A percentile compares a stretch with the other conserved stretches of the same genome.
Evolutionary conservation across 345 rosid species (phyloP).

Genomic region (Isatis tinctoria): DNA sequence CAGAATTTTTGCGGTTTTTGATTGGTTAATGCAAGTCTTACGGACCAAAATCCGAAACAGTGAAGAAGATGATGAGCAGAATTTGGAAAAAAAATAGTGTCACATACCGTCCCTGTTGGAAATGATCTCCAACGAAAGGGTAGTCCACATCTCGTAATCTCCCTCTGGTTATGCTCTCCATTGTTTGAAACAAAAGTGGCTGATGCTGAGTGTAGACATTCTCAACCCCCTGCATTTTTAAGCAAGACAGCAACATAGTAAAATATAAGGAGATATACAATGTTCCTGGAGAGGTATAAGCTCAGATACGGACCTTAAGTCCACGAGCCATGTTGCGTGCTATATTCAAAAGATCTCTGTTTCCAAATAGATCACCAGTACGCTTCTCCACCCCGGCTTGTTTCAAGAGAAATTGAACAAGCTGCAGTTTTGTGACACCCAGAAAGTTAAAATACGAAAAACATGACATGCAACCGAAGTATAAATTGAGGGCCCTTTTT

Average conservation of each 20-base stretch:
- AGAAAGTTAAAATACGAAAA: conserved; percentile 24
- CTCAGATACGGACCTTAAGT: conserved; percentile 59
- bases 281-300: conserved; percentile 5
- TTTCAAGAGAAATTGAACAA: conserved; percentile 88
- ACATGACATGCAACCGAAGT: not conserved
- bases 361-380: conserved; percentile 93
- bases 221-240: conserved; percentile 69
- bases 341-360: conserved; percentile 88
- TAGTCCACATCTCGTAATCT: conserved; percentile 91
- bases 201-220: conserved; percentile 98
- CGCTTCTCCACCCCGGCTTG: conserved; percentile 96
- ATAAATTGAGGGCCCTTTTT: not conserved
- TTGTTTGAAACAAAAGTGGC: conserved; percentile 89
- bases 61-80: too few species aligned
- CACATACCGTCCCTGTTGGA: conserved; percentile 91
- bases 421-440: conserved; percentile 48
- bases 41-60: not conserved
- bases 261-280: not conserved
- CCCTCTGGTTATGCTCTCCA: conserved; percentile 91
- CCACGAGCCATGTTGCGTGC: conserved; percentile 99
- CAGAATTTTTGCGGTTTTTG: not conserved
- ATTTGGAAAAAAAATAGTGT: not conserved
- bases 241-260: not conserved
- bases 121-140: conserved; percentile 92
- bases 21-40: not conserved